Evolutionary conservation across 2,329 filamentous ascomycete species (phyloP).

Genomic region (Aspergillus tamarii): DNA sequence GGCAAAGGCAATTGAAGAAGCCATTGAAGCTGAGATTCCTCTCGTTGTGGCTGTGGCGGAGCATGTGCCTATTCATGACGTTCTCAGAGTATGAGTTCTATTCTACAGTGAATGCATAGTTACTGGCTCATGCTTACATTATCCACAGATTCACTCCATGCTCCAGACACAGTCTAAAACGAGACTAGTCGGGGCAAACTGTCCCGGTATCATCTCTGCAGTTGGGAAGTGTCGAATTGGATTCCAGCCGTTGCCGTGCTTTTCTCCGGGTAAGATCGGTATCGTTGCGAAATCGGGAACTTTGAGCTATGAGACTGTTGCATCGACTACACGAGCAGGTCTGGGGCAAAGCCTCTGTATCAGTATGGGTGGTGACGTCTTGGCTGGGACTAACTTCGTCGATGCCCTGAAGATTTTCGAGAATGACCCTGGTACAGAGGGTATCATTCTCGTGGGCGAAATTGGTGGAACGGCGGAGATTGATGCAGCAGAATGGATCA

Average conservation of each 20-base stretch:
- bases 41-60: constrained; percentile 79
- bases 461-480: constrained; percentile 71
- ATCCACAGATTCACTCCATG: constrained; percentile 65
- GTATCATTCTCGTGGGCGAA: constrained; percentile 73
- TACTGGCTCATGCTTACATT: constrained; percentile 12
- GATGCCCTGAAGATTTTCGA: constrained; percentile 71
- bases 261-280: constrained; percentile 69
- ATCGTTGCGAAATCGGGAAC: constrained; percentile 82
- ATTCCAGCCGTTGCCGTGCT: constrained; percentile 76
- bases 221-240: constrained; percentile 71
- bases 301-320: constrained; percentile 78
- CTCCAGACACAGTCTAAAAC: constrained; percentile 72
- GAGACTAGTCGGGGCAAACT: constrained; percentile 77
- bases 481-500: constrained; percentile 74
- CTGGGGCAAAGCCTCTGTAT: constrained; percentile 77
- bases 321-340: constrained; percentile 71
- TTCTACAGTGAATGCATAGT: neutral
- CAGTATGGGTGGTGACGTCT: constrained; percentile 75
- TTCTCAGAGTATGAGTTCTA: constrained; percentile 62
- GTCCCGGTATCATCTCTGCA: constrained; percentile 77
- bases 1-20: constrained; percentile 73
- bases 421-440: constrained; percentile 68
- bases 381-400: constrained; percentile 73
- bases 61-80: constrained; percentile 77
- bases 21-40: constrained; percentile 76